Evolutionary conservation across 768 basidiomycete species (phyloP).

Genomic region (Phaeotremella skinneri): DNA sequence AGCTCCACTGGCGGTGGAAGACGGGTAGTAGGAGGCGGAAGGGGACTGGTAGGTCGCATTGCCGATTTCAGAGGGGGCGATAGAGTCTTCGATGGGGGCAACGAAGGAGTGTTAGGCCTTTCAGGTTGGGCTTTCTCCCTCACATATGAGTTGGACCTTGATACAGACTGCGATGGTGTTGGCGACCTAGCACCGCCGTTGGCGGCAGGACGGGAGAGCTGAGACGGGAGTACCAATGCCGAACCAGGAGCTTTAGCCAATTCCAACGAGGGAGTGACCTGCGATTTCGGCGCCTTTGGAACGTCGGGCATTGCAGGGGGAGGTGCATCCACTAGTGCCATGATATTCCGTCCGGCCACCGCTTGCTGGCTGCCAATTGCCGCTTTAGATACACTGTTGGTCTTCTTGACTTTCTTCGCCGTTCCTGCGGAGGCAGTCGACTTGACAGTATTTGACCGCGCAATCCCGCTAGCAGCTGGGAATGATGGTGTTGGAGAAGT

Average conservation of each 20-base stretch:
- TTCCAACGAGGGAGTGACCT: constrained; percentile 46
- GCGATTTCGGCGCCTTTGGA: constrained; percentile 48
- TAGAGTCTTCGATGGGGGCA: constrained; percentile 42
- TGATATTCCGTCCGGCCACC: constrained; percentile 36
- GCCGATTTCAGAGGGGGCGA: constrained; percentile 49
- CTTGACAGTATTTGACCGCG: constrained; percentile 34
- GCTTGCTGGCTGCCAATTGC: constrained; percentile 21
- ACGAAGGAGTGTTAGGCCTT: constrained; percentile 34
- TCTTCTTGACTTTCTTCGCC: constrained; percentile 31
- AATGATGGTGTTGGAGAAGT: constrained; percentile 18
- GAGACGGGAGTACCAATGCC: constrained; percentile 32
- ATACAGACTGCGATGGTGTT: constrained; percentile 21
- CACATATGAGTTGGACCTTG: constrained; percentile 17
- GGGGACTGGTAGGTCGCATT: constrained; percentile 41
- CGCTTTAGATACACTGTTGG: constrained; percentile 31
- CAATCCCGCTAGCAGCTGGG: constrained; percentile 14
- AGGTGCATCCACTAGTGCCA: constrained; percentile 36
- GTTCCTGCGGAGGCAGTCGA: constrained; percentile 30
- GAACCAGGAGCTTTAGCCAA: constrained; percentile 45
- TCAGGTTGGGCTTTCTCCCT: constrained; percentile 16
- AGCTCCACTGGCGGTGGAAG: constrained; percentile 18
- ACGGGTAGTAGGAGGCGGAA: constrained; percentile 13
- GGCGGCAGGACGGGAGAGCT: constrained; percentile 1
- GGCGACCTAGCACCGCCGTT: constrained; percentile 7
- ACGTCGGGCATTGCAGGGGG: constrained; percentile 47